Evolutionary conservation across 2,329 filamentous ascomycete genomes (phyloP), one percentile per base, ranked within the genome.

Genomic region (Salinomyces thailandicus): DNA sequence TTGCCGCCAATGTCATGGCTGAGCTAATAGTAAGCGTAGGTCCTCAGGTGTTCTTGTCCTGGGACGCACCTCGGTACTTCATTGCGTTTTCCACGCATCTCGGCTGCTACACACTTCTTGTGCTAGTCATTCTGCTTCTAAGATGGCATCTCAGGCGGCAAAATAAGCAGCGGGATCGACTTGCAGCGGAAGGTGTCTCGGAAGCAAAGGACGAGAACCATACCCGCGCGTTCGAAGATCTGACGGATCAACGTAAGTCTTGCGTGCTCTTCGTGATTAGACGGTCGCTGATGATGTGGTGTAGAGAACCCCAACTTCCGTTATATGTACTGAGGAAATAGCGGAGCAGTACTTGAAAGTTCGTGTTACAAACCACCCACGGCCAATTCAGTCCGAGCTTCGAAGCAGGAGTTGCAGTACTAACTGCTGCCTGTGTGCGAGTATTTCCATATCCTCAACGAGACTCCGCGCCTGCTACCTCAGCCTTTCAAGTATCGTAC

Each of bases 51-150:
- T 81, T 81, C 59, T 65, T 77, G 5, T 59, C 62, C 13, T 63
- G 64, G 51, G 74, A 84, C 50, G 65, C 63, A 0, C 79, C 80
- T 0, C 66, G 73, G 6, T 85, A 84, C 56, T 75, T 77, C 49
- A 80, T 75, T 42, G 80, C 80, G 1, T 81, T 82, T 41, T 67
- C 75, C 5, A 78, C 76, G 1, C 79, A 84, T 48, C 63, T 85
- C 6, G 79, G 74, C 11, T 84, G 80, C 59, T 84, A 84, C 54
- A 60, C 67, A 73, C 5, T 62, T 11, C 52, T 64, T n/a, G 58
- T 67, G 2, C 19, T 51, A 5, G 44, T 42, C 67, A 63, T 51
- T 69, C 35, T 67, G 3, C 57, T 57, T 13, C 49, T 67, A 19
- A 40, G 63, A 5, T 58, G 54, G 32, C 62, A 66, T 36, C 42